Percentiles rank a stretch among this genome's conserved stretches.
phyloP scores from a whole-genome alignment of 192 early-diverging fungal genomes.

The Dissophora ornata region DNA sequence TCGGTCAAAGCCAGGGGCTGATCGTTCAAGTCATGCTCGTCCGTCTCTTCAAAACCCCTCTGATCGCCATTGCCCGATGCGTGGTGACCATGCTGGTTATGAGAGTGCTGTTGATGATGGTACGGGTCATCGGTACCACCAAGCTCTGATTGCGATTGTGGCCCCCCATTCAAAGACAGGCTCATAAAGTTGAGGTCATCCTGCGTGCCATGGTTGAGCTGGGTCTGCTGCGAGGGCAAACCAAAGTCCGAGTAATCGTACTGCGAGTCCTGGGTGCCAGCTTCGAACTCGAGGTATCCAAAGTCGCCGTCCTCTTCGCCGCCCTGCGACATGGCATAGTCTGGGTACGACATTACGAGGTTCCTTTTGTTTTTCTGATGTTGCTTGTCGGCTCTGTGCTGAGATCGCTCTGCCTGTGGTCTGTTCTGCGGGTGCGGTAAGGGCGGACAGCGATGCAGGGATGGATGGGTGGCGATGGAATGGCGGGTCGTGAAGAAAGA shows the following conservation, averaged over 20 bases:
- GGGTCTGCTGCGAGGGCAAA: slow-evolving; percentile 58
- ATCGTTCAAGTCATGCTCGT: slow-evolving; percentile 65
- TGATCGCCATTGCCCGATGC: slow-evolving; percentile 25
- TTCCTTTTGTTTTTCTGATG: not conserved
- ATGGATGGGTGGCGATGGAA: too few species aligned
- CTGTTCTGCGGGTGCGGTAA: too few species aligned
- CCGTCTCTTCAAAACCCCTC: slow-evolving; percentile 61
- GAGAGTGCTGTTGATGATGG: slow-evolving; percentile 20
- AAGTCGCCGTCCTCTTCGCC: slow-evolving; percentile 62
- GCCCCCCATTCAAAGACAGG: slow-evolving; percentile 34
- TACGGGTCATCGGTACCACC: slow-evolving; percentile 10
- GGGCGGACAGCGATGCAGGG: too few species aligned
- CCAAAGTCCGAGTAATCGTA: slow-evolving; percentile 74
- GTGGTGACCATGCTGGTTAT: slow-evolving; percentile 10
- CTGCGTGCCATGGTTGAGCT: slow-evolving; percentile 47
- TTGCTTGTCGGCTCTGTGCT: not conserved
- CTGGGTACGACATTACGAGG: slow-evolving; percentile 37
- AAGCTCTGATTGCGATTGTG: slow-evolving; percentile 50
- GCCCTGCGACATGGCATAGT: slow-evolving; percentile 56
- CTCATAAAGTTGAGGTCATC: slow-evolving; percentile 62
- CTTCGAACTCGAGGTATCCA: slow-evolving; percentile 67
- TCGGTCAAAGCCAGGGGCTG: slow-evolving; percentile 62
- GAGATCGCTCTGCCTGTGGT: too few species aligned
- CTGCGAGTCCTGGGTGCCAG: slow-evolving; percentile 72
- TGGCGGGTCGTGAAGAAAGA: too few species aligned